Conservation (phyloP, 257 asterid genomes). For the Lithospermum erythrorhizon region DNA sequence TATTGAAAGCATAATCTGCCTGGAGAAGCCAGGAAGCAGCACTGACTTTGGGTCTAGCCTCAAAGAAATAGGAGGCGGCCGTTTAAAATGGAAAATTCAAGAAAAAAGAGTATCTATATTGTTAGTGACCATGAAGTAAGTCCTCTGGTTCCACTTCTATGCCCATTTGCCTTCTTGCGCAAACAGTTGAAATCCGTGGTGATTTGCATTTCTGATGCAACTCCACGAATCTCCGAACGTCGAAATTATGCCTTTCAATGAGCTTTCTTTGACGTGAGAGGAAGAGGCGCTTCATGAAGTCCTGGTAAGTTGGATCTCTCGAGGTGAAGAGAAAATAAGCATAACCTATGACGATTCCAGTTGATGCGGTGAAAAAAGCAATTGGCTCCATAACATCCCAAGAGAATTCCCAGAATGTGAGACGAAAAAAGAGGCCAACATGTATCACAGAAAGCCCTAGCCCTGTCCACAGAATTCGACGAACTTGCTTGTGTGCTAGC, state of each 20-base stretch:
- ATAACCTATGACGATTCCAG: slow-evolving; percentile 71
- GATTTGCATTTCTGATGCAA: slow-evolving; percentile 53
- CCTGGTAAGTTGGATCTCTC: slow-evolving; percentile 81
- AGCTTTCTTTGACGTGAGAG: slow-evolving; percentile 86
- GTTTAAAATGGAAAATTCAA: background rate
- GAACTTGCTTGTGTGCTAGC: slow-evolving; percentile 78
- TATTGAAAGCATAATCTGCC: background rate
- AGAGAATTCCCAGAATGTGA: slow-evolving; percentile 92
- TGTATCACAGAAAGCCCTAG: slow-evolving; percentile 49
- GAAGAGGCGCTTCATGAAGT: slow-evolving; percentile 65
- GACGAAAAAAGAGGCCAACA: slow-evolving; percentile 82
- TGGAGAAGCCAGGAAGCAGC: background rate
- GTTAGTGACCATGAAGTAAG: slow-evolving; percentile 40
- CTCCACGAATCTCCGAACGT: slow-evolving; percentile 57
- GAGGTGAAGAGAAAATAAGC: slow-evolving; percentile 80
- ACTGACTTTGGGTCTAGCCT: background rate
- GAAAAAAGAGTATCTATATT: background rate
- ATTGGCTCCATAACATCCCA: slow-evolving; percentile 98
- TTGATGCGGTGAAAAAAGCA: slow-evolving; percentile 65
- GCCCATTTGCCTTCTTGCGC: slow-evolving; percentile 40
- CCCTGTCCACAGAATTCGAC: slow-evolving; percentile 71
- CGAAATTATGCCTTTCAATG: slow-evolving; percentile 53
- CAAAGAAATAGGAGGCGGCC: background rate
- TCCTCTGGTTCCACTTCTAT: slow-evolving; percentile 48
- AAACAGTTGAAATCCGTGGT: slow-evolving; percentile 32